Percentiles rank a stretch among this genome's conserved stretches.
phyloP scores from a whole-genome alignment of 2,329 filamentous ascomycete species.

The Fusarium staphyleae region DNA sequence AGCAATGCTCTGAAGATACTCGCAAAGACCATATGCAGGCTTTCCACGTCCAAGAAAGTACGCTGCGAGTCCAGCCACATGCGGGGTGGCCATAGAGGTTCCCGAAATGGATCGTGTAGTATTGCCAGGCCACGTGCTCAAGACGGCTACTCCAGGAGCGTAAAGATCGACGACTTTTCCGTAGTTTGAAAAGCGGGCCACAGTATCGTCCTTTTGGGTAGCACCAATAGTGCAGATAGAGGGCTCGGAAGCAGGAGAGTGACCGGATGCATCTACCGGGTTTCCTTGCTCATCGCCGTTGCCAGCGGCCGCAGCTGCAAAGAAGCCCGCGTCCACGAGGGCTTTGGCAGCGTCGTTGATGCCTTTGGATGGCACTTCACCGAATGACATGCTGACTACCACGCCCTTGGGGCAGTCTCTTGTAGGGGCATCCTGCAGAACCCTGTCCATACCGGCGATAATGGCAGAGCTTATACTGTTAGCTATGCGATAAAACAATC shows the following conservation, averaged over 20 bases:
- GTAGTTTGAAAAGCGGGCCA: constrained; percentile 2
- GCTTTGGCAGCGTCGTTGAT: background rate
- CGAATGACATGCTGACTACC: constrained; percentile 6
- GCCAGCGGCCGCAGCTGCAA: background rate
- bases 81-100: constrained; percentile 6
- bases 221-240: constrained; percentile 13
- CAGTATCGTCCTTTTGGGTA: background rate
- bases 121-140: background rate
- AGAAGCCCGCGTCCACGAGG: background rate
- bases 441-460: constrained; percentile 6
- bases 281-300: background rate
- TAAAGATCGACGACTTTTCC: constrained; percentile 4
- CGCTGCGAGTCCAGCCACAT: background rate
- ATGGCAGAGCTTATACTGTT: background rate
- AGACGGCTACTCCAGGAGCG: background rate
- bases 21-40: background rate
- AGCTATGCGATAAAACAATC: no score
- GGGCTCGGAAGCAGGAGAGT: background rate
- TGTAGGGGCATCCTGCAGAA: background rate
- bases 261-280: background rate
- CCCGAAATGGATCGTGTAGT: background rate
- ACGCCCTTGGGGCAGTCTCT: constrained; percentile 4
- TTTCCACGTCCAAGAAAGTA: constrained; percentile 10
- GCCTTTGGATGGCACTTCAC: background rate
- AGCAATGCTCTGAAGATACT: constrained; percentile 7